These are phyloP conservation scores for Xerocomellus intermedius DNA, from an alignment of 768 basidiomycete genomes.

Conservation along the genomic window DNA sequence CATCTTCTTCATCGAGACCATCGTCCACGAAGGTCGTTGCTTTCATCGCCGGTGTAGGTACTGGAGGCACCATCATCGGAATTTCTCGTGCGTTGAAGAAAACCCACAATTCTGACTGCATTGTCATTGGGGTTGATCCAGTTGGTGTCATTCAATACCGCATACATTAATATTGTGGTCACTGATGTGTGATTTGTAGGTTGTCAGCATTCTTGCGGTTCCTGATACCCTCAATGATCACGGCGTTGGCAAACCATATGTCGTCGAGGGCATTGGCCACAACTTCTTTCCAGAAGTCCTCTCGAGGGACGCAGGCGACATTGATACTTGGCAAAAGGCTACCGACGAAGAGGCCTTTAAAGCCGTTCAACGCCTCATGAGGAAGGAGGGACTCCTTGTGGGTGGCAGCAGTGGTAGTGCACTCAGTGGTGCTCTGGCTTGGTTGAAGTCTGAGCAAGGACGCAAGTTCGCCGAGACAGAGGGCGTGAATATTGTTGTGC, in stretches of 20 bases:
- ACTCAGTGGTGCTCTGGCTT: slow-evolving; percentile 71
- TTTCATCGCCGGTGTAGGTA: slow-evolving; percentile 85
- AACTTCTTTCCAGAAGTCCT: slow-evolving; percentile 91
- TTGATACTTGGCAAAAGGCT: slow-evolving; percentile 87
- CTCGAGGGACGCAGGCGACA: slow-evolving; percentile 52
- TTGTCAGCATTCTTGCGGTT: slow-evolving; percentile 83
- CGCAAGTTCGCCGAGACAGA: slow-evolving; percentile 56
- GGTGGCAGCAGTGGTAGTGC: slow-evolving; percentile 94
- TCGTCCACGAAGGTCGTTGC: slow-evolving; percentile 79
- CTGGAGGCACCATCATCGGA: slow-evolving; percentile 94
- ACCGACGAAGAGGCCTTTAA: slow-evolving; percentile 78
- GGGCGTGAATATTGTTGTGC: slow-evolving; percentile 83
- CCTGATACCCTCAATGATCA: slow-evolving; percentile 63
- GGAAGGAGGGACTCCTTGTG: slow-evolving; percentile 82
- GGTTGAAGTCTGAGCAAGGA: slow-evolving; percentile 74
- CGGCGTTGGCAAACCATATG: slow-evolving; percentile 50
- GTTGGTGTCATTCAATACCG: slow-evolving; percentile 41
- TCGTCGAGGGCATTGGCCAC: slow-evolving; percentile 96
- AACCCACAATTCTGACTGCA: slow-evolving; percentile 66
- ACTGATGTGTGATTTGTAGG: slow-evolving; percentile 41
- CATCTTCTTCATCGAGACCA: slow-evolving; percentile 51
- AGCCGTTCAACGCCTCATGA: slow-evolving; percentile 74
- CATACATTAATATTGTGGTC: neutral
- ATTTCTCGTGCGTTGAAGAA: slow-evolving; percentile 77
- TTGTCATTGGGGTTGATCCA: slow-evolving; percentile 89